phyloP scores from a whole-genome alignment of 1,284 basidiomycete species.

The Moesziomyces globuligerus region DNA sequence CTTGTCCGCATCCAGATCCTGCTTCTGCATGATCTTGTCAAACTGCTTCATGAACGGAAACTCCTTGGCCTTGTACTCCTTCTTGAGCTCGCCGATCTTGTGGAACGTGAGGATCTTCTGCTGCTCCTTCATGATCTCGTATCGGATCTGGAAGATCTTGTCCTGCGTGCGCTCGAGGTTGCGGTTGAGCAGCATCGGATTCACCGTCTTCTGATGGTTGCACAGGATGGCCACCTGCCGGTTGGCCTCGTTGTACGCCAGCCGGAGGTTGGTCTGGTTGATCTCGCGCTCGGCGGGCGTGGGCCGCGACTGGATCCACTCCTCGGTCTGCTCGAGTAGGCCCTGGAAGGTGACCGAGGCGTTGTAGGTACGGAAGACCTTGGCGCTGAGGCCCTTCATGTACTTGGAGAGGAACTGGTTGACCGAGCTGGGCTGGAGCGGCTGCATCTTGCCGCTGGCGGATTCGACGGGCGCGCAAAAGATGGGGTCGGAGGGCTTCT shows the following conservation, averaged over 20 bases:
- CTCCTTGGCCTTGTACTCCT: conserved; percentile 74
- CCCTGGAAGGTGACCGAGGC: conserved; percentile 67
- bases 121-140: conserved; percentile 65
- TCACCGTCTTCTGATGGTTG: conserved; percentile 67
- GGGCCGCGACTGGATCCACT: conserved; percentile 58
- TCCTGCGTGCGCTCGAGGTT: conserved; percentile 54
- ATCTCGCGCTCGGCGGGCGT: conserved; percentile 60
- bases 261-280: conserved; percentile 57
- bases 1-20: conserved; percentile 91
- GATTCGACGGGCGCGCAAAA: conserved; percentile 73
- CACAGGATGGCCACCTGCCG: conserved; percentile 66
- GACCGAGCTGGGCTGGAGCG: conserved; percentile 55
- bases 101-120: conserved; percentile 67
- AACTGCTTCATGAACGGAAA: conserved; percentile 72
- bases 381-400: conserved; percentile 65
- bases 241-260: conserved; percentile 67
- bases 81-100: conserved; percentile 71
- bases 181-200: conserved; percentile 57
- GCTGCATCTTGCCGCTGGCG: conserved; percentile 47
- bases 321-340: conserved; percentile 64
- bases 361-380: conserved; percentile 68
- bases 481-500: conserved; percentile 85
- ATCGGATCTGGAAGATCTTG: conserved; percentile 60
- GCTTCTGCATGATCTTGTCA: conserved; percentile 76
- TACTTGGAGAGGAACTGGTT: conserved; percentile 65